These are phyloP conservation scores for Acanthamoeba polyphaga DNA, from an alignment of 208 protist species.

Conservation along the genomic window DNA sequence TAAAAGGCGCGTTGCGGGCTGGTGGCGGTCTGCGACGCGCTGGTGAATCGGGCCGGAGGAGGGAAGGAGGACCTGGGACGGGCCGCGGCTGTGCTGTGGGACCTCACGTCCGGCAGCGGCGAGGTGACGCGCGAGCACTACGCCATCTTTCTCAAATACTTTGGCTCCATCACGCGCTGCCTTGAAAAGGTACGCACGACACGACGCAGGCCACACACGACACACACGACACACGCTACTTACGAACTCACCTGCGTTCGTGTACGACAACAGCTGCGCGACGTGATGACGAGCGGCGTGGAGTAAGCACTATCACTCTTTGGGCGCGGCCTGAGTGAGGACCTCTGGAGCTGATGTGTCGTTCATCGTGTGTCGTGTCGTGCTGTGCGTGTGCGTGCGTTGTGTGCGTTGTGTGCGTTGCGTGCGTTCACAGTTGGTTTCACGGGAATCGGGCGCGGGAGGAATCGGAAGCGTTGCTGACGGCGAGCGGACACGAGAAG, in stretches of 20 bases:
- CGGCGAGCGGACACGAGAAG: background rate
- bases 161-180: slow-evolving; percentile 3
- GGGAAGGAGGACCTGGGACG: slow-evolving; percentile 23
- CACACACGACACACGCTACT: background rate
- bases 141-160: slow-evolving; percentile 14
- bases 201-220: background rate
- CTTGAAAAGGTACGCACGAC: slow-evolving; percentile 20
- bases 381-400: background rate
- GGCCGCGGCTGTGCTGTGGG: background rate
- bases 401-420: background rate
- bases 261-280: slow-evolving; percentile 7
- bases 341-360: too few relatives aligned
- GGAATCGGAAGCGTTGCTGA: slow-evolving; percentile 1
- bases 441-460: slow-evolving; percentile 2
- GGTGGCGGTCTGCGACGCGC: background rate
- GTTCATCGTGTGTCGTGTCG: background rate
- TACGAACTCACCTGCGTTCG: background rate
- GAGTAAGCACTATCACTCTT: background rate
- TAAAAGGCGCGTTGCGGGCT: background rate
- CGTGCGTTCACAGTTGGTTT: slow-evolving; percentile 5
- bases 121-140: background rate
- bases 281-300: background rate
- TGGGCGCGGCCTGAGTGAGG: too few relatives aligned
- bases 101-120: background rate
- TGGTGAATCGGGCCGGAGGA: background rate